These are phyloP conservation scores for Calophaca sinica DNA, from an alignment of 306 rosid species.

Conservation along the genomic window DNA sequence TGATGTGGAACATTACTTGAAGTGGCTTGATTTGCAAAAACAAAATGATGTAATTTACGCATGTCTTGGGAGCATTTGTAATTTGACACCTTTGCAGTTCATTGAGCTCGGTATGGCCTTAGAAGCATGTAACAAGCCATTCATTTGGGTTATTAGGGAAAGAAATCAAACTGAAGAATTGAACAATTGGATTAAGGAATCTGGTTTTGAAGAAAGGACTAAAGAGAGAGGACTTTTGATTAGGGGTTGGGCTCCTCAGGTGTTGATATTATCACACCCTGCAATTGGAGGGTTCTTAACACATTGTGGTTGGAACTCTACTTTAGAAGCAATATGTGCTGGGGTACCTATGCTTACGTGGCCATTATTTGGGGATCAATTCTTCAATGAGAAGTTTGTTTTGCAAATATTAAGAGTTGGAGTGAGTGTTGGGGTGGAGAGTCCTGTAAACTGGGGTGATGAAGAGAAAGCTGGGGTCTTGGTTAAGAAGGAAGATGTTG, in stretches of 20 bases:
- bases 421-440: slow-evolving; percentile 55
- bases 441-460: slow-evolving; percentile 48
- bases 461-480: slow-evolving; percentile 52
- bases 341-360: slow-evolving; percentile 69
- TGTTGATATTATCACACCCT: slow-evolving; percentile 58
- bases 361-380: slow-evolving; percentile 74
- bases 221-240: slow-evolving; percentile 52
- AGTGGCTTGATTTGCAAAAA: slow-evolving; percentile 61
- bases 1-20: slow-evolving; percentile 46
- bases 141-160: slow-evolving; percentile 61
- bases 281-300: slow-evolving; percentile 72
- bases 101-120: slow-evolving; percentile 64
- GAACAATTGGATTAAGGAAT: slow-evolving; percentile 54
- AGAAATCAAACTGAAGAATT: slow-evolving; percentile 51
- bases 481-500: slow-evolving; percentile 56
- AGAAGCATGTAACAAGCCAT: slow-evolving; percentile 56
- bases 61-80: slow-evolving; percentile 65
- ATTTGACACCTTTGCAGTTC: slow-evolving; percentile 48
- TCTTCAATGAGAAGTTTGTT: slow-evolving; percentile 58
- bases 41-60: slow-evolving; percentile 53
- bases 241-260: slow-evolving; percentile 74
- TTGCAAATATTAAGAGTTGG: slow-evolving; percentile 52
- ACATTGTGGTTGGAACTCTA: slow-evolving; percentile 78
- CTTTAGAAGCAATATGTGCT: slow-evolving; percentile 60
- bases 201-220: slow-evolving; percentile 56